Base-by-base conservation (phyloP, 495 filamentous ascomycete species). In the Cairneyella variabilis region DNA sequence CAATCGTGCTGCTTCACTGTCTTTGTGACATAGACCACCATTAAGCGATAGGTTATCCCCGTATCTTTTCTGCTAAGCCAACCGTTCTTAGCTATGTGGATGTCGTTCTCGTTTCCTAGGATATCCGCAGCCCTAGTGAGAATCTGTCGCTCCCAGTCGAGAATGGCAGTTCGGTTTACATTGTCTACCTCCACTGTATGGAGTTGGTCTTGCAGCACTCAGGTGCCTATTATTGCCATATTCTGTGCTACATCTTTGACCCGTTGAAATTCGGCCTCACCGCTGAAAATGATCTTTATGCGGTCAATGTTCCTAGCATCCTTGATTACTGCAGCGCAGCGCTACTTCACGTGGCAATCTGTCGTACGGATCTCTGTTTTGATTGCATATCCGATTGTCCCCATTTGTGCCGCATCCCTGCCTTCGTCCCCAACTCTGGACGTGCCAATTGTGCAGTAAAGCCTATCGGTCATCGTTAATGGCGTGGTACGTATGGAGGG, bases 101-200 rank as follows among this genome's bases (percentile, higher is more conserved):
- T 43, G 1, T 56, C 46, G 44, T 60, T 60, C 18, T 52, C 53
- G 12, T 36, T 50, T 21, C 53, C 54, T 8, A 55, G 20, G 10
- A 36, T 38, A 14, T 54, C 53, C 23, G 25, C 20, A 18, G 45
- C 40, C 36, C 57, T 38, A 18, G 45, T 18, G 10, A 44, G 27
- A 23, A 48, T 12, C 17, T 57, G 27, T 52, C 54, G 36, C 7
- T 46, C 22, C 16, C 60, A 36, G 38, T 68, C 60, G 23, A 69
- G 54, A 0, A 69, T 60, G 41, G 50, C 62, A 7, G 60, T 44
- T 16, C 27, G 65, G 23, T 69, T 69, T 10, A 59, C 60, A 44
- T 67, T 63, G 40, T 67, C 66, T 20, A 69, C 66, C 41, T 68
- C 68, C 34, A 65, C 60, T 41, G 62, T 60, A 62, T 64, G 64